Evolutionary conservation across 2,329 filamentous ascomycete genomes (phyloP).

Genomic region (Hymenoscyphus fraxineus): DNA sequence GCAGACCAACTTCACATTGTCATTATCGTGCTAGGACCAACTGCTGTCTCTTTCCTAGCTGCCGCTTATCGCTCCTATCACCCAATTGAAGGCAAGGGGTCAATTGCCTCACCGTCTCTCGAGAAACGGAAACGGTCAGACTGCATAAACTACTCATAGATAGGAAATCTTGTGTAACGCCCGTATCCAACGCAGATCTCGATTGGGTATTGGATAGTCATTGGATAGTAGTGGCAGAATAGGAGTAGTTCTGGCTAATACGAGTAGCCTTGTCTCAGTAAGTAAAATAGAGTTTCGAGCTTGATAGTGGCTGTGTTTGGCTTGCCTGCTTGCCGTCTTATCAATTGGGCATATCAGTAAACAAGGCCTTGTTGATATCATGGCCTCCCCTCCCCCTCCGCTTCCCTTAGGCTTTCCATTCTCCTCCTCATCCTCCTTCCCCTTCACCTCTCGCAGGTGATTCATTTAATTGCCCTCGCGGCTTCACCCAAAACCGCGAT

Average conservation of each 20-base stretch:
- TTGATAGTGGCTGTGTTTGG: not conserved
- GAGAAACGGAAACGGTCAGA: constrained; percentile 6
- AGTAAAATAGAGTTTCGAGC: not conserved
- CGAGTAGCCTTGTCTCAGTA: not conserved
- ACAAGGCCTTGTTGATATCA: not conserved
- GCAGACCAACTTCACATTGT: not conserved
- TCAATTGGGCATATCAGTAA: not conserved
- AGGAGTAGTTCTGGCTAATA: not conserved
- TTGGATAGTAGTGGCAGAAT: not conserved
- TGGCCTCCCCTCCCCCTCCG: not conserved
- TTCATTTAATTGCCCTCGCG: not conserved
- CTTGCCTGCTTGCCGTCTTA: too few species aligned
- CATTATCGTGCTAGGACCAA: constrained; percentile 3
- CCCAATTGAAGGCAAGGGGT: constrained; percentile 14
- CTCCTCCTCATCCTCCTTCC: not conserved
- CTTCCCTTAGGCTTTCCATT: not conserved
- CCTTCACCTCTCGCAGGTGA: not conserved
- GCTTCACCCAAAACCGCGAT: not conserved
- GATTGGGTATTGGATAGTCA: not conserved
- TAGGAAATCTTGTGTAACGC: constrained; percentile 3
- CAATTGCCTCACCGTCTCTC: constrained; percentile 17
- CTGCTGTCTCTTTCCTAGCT: not conserved
- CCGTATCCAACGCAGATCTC: not conserved
- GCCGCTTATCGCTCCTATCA: constrained; percentile 28
- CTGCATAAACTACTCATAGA: constrained; percentile 10